These are phyloP conservation scores for Penicillium sp. DNA, from an alignment of 2,329 filamentous ascomycete species.

Conservation along the genomic window DNA sequence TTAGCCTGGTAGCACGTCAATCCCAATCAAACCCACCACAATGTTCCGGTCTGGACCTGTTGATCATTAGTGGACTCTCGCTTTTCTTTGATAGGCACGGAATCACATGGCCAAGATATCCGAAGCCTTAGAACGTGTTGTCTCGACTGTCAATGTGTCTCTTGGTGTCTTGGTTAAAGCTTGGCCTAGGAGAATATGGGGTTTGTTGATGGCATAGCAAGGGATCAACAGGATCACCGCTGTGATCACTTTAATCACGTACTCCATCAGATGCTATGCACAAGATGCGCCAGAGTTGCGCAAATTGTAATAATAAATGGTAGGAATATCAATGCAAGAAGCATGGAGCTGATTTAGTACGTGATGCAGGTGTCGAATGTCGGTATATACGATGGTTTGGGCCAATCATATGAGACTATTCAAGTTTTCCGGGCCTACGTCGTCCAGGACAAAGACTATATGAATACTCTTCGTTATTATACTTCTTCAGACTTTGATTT, in stretches of 20 bases:
- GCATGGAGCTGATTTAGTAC: neutral
- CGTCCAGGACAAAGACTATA: neutral
- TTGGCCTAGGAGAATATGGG: conserved; percentile 1
- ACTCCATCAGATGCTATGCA: neutral
- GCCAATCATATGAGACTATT: neutral
- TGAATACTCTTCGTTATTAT: neutral
- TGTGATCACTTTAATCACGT: neutral
- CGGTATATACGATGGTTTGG: neutral
- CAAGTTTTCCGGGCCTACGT: neutral
- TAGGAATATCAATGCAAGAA: neutral
- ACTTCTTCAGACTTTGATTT: no score
- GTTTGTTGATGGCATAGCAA: neutral
- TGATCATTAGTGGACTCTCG: conserved; percentile 14
- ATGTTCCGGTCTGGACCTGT: conserved; percentile 15
- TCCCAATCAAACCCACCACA: conserved; percentile 21
- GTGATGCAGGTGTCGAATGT: neutral
- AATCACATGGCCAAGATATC: neutral
- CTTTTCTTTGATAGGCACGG: neutral
- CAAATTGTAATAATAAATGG: neutral
- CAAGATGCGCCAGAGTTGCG: neutral
- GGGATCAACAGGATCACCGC: neutral
- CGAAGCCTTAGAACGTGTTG: neutral
- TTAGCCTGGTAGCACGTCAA: conserved; percentile 11
- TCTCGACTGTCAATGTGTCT: neutral
- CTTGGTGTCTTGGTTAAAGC: conserved; percentile 10